These are phyloP conservation scores for Kwoniella sp. DNA, from an alignment of 768 basidiomycete genomes.

Conservation along the genomic window DNA sequence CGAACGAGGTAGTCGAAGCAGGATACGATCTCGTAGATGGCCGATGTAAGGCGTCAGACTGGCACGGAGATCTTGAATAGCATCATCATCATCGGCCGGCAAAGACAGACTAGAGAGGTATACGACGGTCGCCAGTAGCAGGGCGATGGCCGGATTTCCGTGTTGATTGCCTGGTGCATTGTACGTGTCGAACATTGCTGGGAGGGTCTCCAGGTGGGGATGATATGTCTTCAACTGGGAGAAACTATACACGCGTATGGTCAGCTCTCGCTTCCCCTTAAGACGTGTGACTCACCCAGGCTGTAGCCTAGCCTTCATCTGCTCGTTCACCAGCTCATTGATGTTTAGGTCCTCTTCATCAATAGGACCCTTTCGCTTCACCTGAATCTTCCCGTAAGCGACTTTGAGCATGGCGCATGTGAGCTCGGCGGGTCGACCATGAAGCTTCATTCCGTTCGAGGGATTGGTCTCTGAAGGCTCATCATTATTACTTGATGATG, in stretches of 20 bases:
- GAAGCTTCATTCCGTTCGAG: conserved; percentile 34
- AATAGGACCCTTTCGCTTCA: conserved; percentile 9
- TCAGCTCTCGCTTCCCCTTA: background rate
- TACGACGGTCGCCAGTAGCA: conserved; percentile 29
- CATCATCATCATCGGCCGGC: conserved; percentile 6
- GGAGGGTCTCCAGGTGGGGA: conserved; percentile 37
- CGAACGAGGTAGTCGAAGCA: conserved; percentile 26
- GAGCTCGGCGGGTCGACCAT: conserved; percentile 42
- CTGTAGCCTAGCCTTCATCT: conserved; percentile 28
- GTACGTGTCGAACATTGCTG: conserved; percentile 16
- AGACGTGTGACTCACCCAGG: conserved; percentile 39
- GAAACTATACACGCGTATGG: conserved; percentile 26
- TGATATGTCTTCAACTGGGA: conserved; percentile 37
- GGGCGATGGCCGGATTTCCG: conserved; percentile 5
- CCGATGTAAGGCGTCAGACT: conserved; percentile 26
- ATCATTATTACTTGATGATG: too few species aligned
- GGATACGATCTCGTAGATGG: conserved; percentile 22
- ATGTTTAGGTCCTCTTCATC: conserved; percentile 35
- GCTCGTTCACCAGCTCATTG: conserved; percentile 23
- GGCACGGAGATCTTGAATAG: conserved; percentile 13
- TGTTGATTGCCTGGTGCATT: background rate
- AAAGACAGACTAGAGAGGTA: conserved; percentile 41
- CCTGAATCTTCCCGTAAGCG: conserved; percentile 36
- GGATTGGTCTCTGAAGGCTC: conserved; percentile 1
- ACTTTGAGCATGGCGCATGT: conserved; percentile 43